These are phyloP conservation scores for Eudorina sp. DNA, from an alignment of 139 green algal genomes.

Conservation along the genomic window DNA sequence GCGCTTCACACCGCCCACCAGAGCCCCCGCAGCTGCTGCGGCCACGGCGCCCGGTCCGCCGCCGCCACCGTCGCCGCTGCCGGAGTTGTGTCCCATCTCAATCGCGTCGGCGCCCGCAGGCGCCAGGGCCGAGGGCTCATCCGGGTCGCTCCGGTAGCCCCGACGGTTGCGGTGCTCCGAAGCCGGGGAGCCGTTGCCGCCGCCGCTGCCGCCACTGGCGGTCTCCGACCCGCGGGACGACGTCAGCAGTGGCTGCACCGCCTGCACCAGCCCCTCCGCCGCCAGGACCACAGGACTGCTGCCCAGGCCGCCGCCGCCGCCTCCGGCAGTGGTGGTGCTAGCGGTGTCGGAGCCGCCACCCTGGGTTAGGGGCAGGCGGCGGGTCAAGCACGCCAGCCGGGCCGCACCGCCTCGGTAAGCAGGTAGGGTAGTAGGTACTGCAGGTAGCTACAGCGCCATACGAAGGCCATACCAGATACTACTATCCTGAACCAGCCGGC, in stretches of 20 bases:
- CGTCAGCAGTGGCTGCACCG: constrained; percentile 41
- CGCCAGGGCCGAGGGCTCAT: constrained; percentile 6
- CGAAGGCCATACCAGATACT: no score
- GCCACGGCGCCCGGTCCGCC: neutral
- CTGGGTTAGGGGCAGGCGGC: no score
- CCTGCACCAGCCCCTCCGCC: constrained; percentile 36
- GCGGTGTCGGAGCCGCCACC: neutral
- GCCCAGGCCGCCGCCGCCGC: neutral
- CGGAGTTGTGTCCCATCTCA: neutral
- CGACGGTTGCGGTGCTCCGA: constrained; percentile 7
- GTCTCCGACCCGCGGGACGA: neutral
- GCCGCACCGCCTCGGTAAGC: no score
- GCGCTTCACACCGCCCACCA: neutral
- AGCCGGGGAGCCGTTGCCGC: neutral
- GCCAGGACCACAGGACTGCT: constrained; percentile 22
- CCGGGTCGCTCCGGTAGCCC: constrained; percentile 31
- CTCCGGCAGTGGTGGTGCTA: neutral
- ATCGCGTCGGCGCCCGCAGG: neutral
- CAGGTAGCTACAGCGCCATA: no score
- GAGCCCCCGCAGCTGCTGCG: neutral
- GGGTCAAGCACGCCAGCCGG: no score
- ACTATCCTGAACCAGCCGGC: no score
- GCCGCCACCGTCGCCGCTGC: neutral
- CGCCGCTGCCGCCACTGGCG: neutral
- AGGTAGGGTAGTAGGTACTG: no score